phyloP scores from a whole-genome alignment of 441 rosid species.

The Brassica hybrid region DNA sequence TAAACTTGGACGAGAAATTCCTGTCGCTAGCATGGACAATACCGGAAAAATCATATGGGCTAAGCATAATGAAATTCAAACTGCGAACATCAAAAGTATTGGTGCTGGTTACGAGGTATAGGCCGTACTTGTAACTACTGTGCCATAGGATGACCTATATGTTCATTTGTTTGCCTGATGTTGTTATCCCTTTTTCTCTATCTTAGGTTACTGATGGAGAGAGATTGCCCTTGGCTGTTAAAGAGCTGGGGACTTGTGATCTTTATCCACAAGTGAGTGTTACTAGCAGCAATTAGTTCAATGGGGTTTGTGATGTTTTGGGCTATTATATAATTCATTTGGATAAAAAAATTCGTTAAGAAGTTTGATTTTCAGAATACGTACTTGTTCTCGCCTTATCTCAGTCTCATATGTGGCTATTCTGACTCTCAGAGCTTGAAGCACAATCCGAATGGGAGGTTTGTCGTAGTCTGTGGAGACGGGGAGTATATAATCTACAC shows the following conservation, averaged over 20 bases:
- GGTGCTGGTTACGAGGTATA: slow-evolving; percentile 96
- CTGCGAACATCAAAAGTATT: slow-evolving; percentile 94
- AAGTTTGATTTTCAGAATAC: no score
- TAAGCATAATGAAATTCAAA: slow-evolving; percentile 98
- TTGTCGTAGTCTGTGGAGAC: slow-evolving; percentile 97
- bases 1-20: slow-evolving; percentile 7
- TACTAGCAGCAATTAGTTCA: not conserved
- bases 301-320: slow-evolving; percentile 13
- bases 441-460: slow-evolving; percentile 98
- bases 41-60: slow-evolving; percentile 98
- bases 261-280: slow-evolving; percentile 30
- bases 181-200: slow-evolving; percentile 21
- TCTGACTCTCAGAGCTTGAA: slow-evolving; percentile 70
- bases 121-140: not conserved
- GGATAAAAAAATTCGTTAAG: no score
- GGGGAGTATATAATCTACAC: slow-evolving; percentile 96
- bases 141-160: slow-evolving; percentile 13
- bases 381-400: slow-evolving; percentile 3
- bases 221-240: slow-evolving; percentile 91
- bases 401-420: slow-evolving; percentile 31
- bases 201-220: slow-evolving; percentile 97
- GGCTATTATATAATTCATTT: no score
- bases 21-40: slow-evolving; percentile 8
- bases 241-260: slow-evolving; percentile 97
- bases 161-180: slow-evolving; percentile 25